A percentile compares a stretch with the other conserved stretches of the same genome.
phyloP scores from a whole-genome alignment of 352 stramenopile species.

The Phytophthora pistaciae region DNA sequence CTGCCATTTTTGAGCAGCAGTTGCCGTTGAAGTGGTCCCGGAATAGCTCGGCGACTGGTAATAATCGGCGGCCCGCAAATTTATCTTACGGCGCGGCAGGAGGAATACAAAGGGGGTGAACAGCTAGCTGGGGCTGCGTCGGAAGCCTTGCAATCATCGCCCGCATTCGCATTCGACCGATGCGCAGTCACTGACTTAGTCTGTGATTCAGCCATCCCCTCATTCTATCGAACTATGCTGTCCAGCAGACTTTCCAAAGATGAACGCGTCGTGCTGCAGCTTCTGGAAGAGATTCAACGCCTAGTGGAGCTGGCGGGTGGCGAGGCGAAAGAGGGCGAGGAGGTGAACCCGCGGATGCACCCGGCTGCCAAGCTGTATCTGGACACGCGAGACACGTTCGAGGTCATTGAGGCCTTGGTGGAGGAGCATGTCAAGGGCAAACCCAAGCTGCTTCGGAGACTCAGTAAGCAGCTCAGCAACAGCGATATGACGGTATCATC shows the following conservation, averaged over 20 bases:
- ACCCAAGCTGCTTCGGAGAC: constrained; percentile 61
- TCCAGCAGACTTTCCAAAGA: constrained; percentile 31
- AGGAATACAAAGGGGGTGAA: neutral
- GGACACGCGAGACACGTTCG: constrained; percentile 79
- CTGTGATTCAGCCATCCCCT: neutral
- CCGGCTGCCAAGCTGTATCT: constrained; percentile 79
- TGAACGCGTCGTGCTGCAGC: constrained; percentile 71
- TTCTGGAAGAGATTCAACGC: constrained; percentile 77
- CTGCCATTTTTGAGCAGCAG: constrained; percentile 3
- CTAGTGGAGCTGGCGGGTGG: constrained; percentile 39
- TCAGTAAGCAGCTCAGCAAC: constrained; percentile 51
- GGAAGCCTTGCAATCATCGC: neutral
- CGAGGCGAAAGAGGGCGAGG: constrained; percentile 19
- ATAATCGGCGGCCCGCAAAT: neutral
- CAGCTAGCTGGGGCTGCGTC: neutral
- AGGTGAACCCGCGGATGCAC: constrained; percentile 49
- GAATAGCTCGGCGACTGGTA: constrained; percentile 16
- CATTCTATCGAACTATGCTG: neutral
- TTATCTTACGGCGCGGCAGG: neutral
- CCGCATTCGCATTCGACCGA: constrained; percentile 12
- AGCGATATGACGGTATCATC: constrained; percentile 8
- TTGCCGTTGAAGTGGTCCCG: constrained; percentile 12
- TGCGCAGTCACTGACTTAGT: constrained; percentile 22
- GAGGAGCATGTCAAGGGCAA: constrained; percentile 51
- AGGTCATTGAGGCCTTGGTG: constrained; percentile 66